Percentiles rank a stretch among this genome's conserved stretches.
Evolutionary conservation across 345 rosid species (phyloP).

Genomic region (Punica granatum): DNA sequence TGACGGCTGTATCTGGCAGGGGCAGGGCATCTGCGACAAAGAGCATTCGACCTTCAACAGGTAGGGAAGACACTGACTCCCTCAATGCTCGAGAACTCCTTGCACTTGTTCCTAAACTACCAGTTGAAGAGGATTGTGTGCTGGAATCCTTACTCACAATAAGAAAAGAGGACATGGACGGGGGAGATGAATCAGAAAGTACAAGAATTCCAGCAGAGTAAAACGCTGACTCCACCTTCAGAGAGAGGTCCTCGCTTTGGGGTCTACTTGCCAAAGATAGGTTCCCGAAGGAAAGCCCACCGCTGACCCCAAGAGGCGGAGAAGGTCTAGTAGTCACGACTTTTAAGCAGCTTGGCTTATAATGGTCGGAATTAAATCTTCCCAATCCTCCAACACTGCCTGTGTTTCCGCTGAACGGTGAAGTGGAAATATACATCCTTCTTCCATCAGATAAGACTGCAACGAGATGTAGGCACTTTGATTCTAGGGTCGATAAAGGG

Average conservation of each 20-base stretch:
- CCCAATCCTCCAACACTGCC: conserved; percentile 53
- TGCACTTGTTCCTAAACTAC: conserved; percentile 54
- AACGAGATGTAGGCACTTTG: conserved; percentile 92
- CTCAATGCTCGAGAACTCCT: conserved; percentile 77
- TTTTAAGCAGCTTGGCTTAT: conserved; percentile 78
- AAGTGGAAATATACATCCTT: conserved; percentile 91
- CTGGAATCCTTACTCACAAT: conserved; percentile 77
- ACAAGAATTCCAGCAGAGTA: conserved; percentile 83
- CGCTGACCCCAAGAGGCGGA: conserved; percentile 85
- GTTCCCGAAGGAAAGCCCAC: conserved; percentile 84
- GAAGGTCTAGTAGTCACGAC: conserved; percentile 88
- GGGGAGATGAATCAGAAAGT: conserved; percentile 90
- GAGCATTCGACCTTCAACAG: conserved; percentile 97
- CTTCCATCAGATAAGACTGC: conserved; percentile 93
- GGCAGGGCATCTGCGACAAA: conserved; percentile 92
- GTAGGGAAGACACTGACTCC: conserved; percentile 78
- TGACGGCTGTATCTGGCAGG: conserved; percentile 69
- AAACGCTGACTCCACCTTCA: conserved; percentile 81
- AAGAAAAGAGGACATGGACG: conserved; percentile 84
- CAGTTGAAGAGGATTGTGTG: conserved; percentile 54
- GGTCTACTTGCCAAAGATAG: conserved; percentile 68
- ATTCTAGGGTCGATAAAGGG: conserved; percentile 78
- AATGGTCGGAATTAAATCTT: conserved; percentile 48
- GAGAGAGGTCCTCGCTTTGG: conserved; percentile 70
- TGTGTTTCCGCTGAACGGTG: conserved; percentile 53